Evolutionary conservation across 805 yeast species (phyloP), one percentile per base, ranked within the genome.

Genomic region (Schizosaccharomyces japonicus): DNA sequence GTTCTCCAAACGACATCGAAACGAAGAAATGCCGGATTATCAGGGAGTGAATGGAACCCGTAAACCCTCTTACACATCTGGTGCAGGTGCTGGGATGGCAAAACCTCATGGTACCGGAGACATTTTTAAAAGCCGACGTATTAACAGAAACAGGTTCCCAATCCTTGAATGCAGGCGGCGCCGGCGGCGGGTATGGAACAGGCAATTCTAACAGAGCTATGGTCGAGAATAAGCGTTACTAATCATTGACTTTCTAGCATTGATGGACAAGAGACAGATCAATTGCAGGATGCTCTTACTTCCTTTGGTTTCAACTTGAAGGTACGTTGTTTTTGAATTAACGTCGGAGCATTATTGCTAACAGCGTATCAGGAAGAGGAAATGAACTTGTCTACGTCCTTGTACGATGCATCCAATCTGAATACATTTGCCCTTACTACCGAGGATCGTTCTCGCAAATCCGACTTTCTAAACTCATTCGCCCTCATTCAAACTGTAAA

Each of bases 281-380:
- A 40, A 17, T 17, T 40, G 3, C 45, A 40, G 31, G 45, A 40
- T 40, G 45, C 45, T 40, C 15, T 40, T 13, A 28, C 23, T 13
- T 40, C 45, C 4, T 25, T 17, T 28, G 45, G 45, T 26, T n/a
- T 40, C 23, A 19, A 40, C 17, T 40, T 40, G 23, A 25, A 40
- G 23, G n/a, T n/a, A n/a, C n/a, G n/a, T n/a, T n/a, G n/a, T n/a
- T n/a, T n/a, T n/a, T n/a, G n/a, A n/a, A n/a, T n/a, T n/a, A n/a
- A n/a, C n/a, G n/a, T n/a, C n/a, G n/a, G n/a, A n/a, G n/a, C n/a
- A n/a, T n/a, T n/a, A n/a, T n/a, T n/a, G n/a, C n/a, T n/a, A n/a
- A n/a, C n/a, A n/a, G n/a, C n/a, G n/a, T n/a, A n/a, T n/a, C n/a
- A n/a, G n/a, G 45, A 40, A 40, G 45, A 40, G 17, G 45, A 40